Conservation (phyloP, 371 early-diverging fungal genomes). For the Mortierella sp. region DNA sequence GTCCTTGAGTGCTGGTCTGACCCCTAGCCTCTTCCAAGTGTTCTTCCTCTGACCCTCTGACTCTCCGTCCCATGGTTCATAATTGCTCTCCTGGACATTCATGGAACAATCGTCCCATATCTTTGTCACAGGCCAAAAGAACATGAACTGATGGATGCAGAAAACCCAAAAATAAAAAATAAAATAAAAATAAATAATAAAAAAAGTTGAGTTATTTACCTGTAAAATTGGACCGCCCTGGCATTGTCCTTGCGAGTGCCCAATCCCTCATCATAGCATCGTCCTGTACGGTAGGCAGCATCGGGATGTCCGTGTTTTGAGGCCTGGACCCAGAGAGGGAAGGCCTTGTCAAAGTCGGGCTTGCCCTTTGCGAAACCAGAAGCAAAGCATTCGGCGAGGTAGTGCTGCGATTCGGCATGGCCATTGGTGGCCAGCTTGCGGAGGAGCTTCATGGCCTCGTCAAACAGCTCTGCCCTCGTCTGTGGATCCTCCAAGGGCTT, state of each 20-base stretch:
- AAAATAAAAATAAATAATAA: not conserved
- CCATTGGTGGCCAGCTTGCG: slow-evolving; percentile 73
- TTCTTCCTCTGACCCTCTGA: not conserved
- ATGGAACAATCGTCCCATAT: not conserved
- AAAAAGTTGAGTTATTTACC: slow-evolving; percentile 55
- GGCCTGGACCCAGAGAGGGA: slow-evolving; percentile 79
- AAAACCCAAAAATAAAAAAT: slow-evolving; percentile 1
- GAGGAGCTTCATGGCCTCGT: slow-evolving; percentile 73
- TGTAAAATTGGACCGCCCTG: slow-evolving; percentile 79
- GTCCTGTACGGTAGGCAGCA: slow-evolving; percentile 74
- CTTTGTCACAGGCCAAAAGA: not conserved
- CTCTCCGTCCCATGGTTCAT: not conserved
- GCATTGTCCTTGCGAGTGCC: slow-evolving; percentile 71
- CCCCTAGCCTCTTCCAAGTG: not conserved
- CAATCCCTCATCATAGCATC: slow-evolving; percentile 69
- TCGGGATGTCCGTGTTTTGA: slow-evolving; percentile 79
- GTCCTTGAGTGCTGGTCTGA: not conserved
- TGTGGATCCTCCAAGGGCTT: slow-evolving; percentile 65
- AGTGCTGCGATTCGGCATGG: slow-evolving; percentile 77
- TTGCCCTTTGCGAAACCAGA: slow-evolving; percentile 74
- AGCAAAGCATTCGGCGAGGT: slow-evolving; percentile 74
- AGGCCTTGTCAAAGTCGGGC: slow-evolving; percentile 79
- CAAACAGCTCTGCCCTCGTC: slow-evolving; percentile 70
- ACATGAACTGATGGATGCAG: not conserved
- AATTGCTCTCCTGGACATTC: not conserved